Evolutionary conservation across 2,329 filamentous ascomycete genomes (phyloP).

Genomic region (Esteya vermicola): DNA sequence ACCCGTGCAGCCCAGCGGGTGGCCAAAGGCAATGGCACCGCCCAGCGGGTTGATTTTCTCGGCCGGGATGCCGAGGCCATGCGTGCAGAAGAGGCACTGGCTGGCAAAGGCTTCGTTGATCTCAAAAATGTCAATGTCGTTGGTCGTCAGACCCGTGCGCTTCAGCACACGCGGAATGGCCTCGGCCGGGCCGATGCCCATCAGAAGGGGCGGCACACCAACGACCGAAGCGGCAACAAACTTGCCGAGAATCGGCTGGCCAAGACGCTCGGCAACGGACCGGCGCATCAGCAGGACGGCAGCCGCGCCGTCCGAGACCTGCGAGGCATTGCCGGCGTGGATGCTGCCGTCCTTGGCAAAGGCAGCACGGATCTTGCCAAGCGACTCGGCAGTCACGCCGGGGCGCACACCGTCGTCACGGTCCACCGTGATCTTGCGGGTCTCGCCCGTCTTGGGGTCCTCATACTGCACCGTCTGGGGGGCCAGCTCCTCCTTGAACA

Average conservation of each 20-base stretch:
- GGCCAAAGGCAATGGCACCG: constrained; percentile 89
- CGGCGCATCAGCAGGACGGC: constrained; percentile 94
- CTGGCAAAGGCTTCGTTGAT: constrained; percentile 98
- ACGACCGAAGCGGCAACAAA: constrained; percentile 75
- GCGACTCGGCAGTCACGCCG: constrained; percentile 73
- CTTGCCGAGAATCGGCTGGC: constrained; percentile 83
- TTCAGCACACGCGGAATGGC: constrained; percentile 86
- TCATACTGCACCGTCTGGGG: constrained; percentile 78
- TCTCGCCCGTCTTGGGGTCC: constrained; percentile 81
- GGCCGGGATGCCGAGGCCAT: constrained; percentile 67
- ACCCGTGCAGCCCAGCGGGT: constrained; percentile 88
- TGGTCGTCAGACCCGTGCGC: constrained; percentile 71
- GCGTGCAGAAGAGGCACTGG: constrained; percentile 87
- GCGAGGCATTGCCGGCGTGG: constrained; percentile 90
- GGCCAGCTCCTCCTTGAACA: constrained; percentile 83
- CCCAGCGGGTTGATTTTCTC: constrained; percentile 97
- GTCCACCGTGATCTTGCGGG: constrained; percentile 66
- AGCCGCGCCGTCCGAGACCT: constrained; percentile 91
- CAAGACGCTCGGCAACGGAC: constrained; percentile 73
- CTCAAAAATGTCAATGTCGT: constrained; percentile 94
- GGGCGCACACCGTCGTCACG: constrained; percentile 78
- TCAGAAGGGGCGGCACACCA: constrained; percentile 82
- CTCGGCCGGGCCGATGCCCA: constrained; percentile 92
- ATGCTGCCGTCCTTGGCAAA: constrained; percentile 82
- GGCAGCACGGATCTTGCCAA: constrained; percentile 81